A percentile compares a stretch with the other conserved stretches of the same genome.
phyloP scores from a whole-genome alignment of 306 rosid genomes.

The Delonix regia region DNA sequence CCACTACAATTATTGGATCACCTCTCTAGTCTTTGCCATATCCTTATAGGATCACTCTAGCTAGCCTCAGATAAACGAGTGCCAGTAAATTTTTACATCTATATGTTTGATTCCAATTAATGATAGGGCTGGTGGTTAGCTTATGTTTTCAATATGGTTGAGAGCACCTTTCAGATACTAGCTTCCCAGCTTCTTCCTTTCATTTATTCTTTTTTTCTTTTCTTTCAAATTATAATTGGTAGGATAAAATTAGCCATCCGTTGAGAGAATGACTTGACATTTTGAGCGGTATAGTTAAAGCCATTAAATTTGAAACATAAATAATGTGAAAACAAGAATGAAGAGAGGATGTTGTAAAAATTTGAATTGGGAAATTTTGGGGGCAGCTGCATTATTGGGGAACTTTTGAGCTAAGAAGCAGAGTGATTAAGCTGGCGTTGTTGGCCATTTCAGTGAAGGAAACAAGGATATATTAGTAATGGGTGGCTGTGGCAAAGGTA shows the following conservation, averaged over 20 bases:
- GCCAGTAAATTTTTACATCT: too few species aligned
- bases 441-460: conserved; percentile 28
- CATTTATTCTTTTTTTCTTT: background rate
- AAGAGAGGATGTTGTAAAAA: background rate
- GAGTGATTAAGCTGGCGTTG: conserved; percentile 51
- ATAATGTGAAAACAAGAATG: background rate
- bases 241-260: background rate
- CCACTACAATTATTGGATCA: conserved; percentile 33
- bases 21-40: background rate
- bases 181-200: background rate
- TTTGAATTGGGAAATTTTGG: conserved; percentile 40
- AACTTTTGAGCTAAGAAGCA: conserved; percentile 39
- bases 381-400: conserved; percentile 31
- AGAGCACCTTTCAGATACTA: conserved; percentile 23
- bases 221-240: background rate
- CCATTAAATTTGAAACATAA: background rate
- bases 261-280: background rate
- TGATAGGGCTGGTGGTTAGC: conserved; percentile 16
- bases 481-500: conserved; percentile 34
- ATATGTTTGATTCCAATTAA: conserved; percentile 5
- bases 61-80: conserved; percentile 3
- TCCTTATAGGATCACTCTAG: background rate
- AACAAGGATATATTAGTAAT: background rate
- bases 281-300: background rate
- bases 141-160: conserved; percentile 32